These are phyloP conservation scores for Pseudogymnoascus pannorum DNA, from an alignment of 2,329 filamentous ascomycete genomes.

Conservation along the genomic window DNA sequence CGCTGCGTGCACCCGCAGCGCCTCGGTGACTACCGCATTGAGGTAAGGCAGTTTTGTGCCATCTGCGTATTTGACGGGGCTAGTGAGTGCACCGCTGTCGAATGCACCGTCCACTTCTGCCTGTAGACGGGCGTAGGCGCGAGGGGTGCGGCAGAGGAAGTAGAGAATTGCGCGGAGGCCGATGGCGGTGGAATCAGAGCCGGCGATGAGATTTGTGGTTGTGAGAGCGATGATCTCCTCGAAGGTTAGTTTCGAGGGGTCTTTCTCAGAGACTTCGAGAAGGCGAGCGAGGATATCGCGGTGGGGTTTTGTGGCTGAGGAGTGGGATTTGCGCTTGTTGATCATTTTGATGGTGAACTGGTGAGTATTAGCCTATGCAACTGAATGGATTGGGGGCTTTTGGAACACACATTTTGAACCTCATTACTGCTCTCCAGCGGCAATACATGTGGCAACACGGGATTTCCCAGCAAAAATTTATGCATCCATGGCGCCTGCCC, in stretches of 20 bases:
- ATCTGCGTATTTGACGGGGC: slow-evolving; percentile 19
- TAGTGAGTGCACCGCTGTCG: slow-evolving; percentile 25
- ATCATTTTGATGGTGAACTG: not conserved
- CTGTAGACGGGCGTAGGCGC: slow-evolving; percentile 18
- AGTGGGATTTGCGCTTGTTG: not conserved
- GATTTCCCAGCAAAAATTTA: slow-evolving; percentile 10
- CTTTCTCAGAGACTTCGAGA: slow-evolving; percentile 13
- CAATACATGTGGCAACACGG: not conserved
- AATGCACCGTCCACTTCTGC: slow-evolving; percentile 23
- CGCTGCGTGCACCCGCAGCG: slow-evolving; percentile 38
- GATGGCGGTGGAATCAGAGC: slow-evolving; percentile 39
- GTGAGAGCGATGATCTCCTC: slow-evolving; percentile 2
- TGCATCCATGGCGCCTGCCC: slow-evolving; percentile 10
- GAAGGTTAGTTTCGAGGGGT: not conserved
- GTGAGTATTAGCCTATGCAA: not conserved
- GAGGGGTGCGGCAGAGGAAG: slow-evolving; percentile 31
- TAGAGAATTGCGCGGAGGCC: slow-evolving; percentile 37
- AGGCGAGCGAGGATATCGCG: slow-evolving; percentile 17
- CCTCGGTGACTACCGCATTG: slow-evolving; percentile 41
- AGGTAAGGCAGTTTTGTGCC: slow-evolving; percentile 37
- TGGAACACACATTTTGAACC: slow-evolving; percentile 32
- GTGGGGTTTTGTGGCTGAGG: not conserved
- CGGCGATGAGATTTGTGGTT: slow-evolving; percentile 17
- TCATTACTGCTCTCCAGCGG: slow-evolving; percentile 22
- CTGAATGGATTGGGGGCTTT: slow-evolving; percentile 23